A percentile compares a stretch with the other conserved stretches of the same genome.
Evolutionary conservation across 2,329 filamentous ascomycete genomes (phyloP).

Genomic region (Penicillium occitanis): DNA sequence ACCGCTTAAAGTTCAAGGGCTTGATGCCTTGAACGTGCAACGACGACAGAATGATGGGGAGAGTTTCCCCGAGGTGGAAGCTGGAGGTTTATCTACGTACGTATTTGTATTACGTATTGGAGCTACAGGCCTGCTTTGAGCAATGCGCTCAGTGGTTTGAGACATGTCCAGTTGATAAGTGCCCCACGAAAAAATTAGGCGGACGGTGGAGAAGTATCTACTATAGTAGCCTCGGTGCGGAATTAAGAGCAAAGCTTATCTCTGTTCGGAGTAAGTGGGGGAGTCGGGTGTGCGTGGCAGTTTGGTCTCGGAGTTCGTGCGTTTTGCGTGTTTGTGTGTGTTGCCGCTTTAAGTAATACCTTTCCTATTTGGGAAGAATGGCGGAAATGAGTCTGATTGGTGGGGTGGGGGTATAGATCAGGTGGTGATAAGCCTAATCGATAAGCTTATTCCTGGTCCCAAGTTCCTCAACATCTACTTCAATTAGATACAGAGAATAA

Average conservation of each 20-base stretch:
- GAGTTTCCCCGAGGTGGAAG: not conserved
- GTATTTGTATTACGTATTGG: not conserved
- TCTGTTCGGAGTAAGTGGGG: not conserved
- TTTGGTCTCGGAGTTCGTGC: not conserved
- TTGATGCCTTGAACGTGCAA: not conserved
- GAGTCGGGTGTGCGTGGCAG: not conserved
- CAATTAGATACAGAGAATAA: not conserved
- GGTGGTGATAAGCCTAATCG: not conserved
- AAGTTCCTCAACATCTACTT: not conserved
- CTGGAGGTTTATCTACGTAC: not conserved
- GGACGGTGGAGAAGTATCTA: not conserved
- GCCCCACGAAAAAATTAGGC: not conserved
- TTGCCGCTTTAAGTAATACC: not conserved
- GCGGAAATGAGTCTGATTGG: not conserved
- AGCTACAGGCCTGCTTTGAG: not conserved
- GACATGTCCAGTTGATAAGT: too few species aligned
- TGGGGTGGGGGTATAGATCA: not conserved
- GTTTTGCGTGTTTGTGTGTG: not conserved
- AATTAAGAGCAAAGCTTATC: constrained; percentile 4
- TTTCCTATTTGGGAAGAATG: not conserved
- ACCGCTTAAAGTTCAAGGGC: not conserved
- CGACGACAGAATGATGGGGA: not conserved
- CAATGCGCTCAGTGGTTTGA: too few species aligned
- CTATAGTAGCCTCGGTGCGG: not conserved
- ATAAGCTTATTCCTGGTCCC: not conserved